A percentile compares a stretch with the other conserved stretches of the same genome.
Evolutionary conservation across 805 yeast genomes (phyloP).

Genomic region (Jamesozyma rosinii): DNA sequence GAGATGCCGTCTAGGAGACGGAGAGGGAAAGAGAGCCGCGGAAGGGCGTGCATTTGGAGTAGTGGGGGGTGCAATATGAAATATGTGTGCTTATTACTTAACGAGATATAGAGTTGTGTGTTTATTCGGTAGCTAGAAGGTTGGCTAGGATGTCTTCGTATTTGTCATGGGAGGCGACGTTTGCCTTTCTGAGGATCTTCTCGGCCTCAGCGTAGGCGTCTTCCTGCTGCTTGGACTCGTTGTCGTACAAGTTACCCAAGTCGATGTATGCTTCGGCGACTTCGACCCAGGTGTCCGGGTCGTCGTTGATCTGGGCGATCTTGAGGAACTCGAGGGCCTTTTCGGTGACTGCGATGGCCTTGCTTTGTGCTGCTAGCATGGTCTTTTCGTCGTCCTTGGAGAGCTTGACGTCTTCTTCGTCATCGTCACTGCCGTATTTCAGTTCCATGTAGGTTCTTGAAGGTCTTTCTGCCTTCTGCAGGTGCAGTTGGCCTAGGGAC

Average conservation of each 20-base stretch:
- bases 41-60: not conserved
- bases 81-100: not conserved
- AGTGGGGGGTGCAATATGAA: not conserved
- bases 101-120: not conserved
- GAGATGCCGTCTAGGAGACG: no score
- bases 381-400: slow-evolving; percentile 11
- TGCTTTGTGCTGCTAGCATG: slow-evolving; percentile 37
- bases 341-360: slow-evolving; percentile 39
- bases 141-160: slow-evolving; percentile 56
- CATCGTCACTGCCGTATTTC: slow-evolving; percentile 47
- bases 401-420: slow-evolving; percentile 28
- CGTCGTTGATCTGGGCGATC: slow-evolving; percentile 56
- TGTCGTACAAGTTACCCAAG: slow-evolving; percentile 62
- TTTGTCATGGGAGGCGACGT: slow-evolving; percentile 71
- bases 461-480: slow-evolving; percentile 59
- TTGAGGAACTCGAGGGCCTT: slow-evolving; percentile 50
- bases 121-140: slow-evolving; percentile 21
- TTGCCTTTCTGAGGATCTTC: slow-evolving; percentile 55
- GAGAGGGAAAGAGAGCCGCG: not conserved
- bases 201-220: slow-evolving; percentile 61
- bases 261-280: slow-evolving; percentile 80
- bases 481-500: slow-evolving; percentile 51
- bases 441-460: slow-evolving; percentile 45
- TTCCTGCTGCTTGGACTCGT: slow-evolving; percentile 61
- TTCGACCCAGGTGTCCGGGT: slow-evolving; percentile 73